Evolutionary conservation across 1,284 basidiomycete species (phyloP), one percentile per base, ranked within the genome.

Genomic region (Ustilago tritici): DNA sequence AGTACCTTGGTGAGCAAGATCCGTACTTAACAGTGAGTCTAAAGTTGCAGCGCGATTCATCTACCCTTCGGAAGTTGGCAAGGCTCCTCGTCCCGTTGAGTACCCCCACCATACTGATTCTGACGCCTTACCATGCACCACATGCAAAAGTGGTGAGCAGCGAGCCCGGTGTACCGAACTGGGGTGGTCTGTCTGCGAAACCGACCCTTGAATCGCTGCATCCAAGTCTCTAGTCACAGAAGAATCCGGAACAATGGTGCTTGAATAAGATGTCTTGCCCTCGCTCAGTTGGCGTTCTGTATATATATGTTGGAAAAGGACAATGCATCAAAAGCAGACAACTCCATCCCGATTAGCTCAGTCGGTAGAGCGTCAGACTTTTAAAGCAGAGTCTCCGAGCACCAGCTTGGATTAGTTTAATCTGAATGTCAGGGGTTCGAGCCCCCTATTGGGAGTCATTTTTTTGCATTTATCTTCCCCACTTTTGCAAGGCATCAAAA

Each of bases 351-450:
- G 84, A 83, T 82, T 85, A 85, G 84, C 83, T 85, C 84, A 85
- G 82, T 84, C 79, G 84, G 84, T 84, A 85, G 84, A 85, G 84
- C 83, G 82, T 83, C 81, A 82, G 83, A 85, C 84, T 84, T 82
- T 85, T 85, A 85, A 55, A 40, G 54, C 49, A 62, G 61, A 53
- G 71, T 70, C 67, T 78, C 35, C 66, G 38, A 77, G 75, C 7
- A 38, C 28, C n/a, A 15, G 9, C 66, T 77, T 32, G 66, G 31
- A 61, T 46, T 2, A 61, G 52, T 36, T 54, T 17, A 47, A 83
- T 83, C 82, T 80, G 79, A 80, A 83, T 81, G 82, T 83, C 82
- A 80, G 78, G 82, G 82, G 82, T 83, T 83, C 82, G 82, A 83
- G 80, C 82, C 82, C 82, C 82, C 78, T 80, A 81, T 83, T 83